phyloP scores from a whole-genome alignment of 2,329 filamentous ascomycete genomes.

The Neofusicoccum cordaticola region DNA sequence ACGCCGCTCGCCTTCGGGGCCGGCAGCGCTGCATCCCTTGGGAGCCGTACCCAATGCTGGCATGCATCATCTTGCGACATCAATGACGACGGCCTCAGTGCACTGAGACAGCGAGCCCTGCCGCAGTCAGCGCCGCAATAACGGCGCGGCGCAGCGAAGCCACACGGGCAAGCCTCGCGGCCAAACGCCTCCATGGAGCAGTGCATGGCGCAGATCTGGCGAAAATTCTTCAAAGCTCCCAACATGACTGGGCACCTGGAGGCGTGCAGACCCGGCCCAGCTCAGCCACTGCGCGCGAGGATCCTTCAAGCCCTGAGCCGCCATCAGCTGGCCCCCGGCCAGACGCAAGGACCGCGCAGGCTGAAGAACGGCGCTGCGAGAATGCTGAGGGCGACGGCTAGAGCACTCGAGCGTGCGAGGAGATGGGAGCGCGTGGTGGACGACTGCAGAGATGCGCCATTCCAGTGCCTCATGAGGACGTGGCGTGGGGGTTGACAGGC shows the following conservation, averaged over 20 bases:
- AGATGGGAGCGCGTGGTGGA: neutral
- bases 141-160: constrained; percentile 1
- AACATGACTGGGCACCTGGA: neutral
- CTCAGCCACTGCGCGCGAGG: constrained; percentile 5
- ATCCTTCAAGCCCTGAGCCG: neutral
- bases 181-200: neutral
- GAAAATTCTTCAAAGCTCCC: neutral
- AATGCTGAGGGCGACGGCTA: neutral
- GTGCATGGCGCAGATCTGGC: neutral
- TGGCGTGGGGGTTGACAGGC: constrained; percentile 10
- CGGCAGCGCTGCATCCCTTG: neutral
- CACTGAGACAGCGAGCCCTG: neutral
- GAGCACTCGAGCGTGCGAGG: neutral
- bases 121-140: neutral
- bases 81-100: neutral
- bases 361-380: neutral
- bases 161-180: constrained; percentile 3
- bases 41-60: neutral
- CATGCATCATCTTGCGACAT: constrained; percentile 10
- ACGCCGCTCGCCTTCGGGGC: neutral
- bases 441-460: neutral
- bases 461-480: neutral
- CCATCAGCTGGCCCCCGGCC: neutral
- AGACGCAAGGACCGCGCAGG: neutral
- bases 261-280: neutral